Conservation (phyloP, 176 grass and related monocot species). For the Paspalum vaginatum region DNA sequence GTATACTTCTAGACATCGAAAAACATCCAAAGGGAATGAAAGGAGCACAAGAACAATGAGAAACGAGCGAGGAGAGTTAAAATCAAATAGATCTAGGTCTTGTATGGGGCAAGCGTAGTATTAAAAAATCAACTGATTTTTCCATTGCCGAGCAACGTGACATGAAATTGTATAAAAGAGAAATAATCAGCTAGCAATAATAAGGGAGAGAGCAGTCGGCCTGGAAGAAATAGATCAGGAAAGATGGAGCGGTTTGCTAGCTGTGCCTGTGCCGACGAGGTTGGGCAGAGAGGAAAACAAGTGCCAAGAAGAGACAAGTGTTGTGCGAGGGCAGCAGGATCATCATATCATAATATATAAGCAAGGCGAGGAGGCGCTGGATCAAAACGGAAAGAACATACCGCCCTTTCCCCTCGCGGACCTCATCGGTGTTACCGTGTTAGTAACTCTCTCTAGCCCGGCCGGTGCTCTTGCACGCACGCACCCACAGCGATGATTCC, state of each 20-base stretch:
- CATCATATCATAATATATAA: constrained; percentile 6
- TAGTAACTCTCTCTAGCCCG: constrained; percentile 28
- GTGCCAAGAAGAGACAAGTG: not conserved
- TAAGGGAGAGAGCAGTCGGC: not conserved
- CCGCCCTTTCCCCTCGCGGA: constrained; percentile 29
- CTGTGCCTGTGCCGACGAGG: too few species aligned
- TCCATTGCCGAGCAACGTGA: not conserved
- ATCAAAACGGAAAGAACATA: constrained; percentile 57
- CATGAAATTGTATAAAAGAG: not conserved
- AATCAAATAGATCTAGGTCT: constrained; percentile 34
- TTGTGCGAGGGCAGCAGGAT: not conserved
- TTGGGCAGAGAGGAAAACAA: constrained; percentile 36
- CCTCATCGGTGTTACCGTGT: constrained; percentile 8
- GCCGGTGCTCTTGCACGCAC: too few species aligned
- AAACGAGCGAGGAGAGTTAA: not conserved
- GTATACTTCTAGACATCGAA: not conserved
- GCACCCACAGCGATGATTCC: too few species aligned
- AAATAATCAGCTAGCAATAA: not conserved
- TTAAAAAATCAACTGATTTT: not conserved
- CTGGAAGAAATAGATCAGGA: constrained; percentile 4
- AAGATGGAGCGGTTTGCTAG: constrained; percentile 14
- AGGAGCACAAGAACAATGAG: constrained; percentile 13
- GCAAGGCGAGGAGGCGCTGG: not conserved
- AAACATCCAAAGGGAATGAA: constrained; percentile 13
- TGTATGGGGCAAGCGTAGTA: not conserved